A percentile compares a stretch with the other conserved stretches of the same genome.
Conservation (phyloP, 208 protist species). For the Trypanosoma vivax region DNA sequence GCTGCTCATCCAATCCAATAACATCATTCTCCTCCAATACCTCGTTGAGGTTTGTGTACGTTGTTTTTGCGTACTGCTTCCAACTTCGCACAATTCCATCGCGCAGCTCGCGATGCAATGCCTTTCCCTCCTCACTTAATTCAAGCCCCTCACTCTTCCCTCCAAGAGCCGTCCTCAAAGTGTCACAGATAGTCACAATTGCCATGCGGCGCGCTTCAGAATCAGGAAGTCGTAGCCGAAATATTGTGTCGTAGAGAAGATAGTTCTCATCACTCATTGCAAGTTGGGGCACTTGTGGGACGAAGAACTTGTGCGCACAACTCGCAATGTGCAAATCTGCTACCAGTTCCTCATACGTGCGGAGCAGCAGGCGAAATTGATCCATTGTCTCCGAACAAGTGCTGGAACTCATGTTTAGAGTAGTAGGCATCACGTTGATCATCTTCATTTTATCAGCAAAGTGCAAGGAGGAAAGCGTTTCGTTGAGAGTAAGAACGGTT, state of each 20-base stretch:
- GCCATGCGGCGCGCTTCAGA: constrained; percentile 14
- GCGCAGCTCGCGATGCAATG: neutral
- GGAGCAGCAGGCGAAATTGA: constrained; percentile 45
- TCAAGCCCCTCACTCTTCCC: neutral
- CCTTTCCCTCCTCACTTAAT: neutral
- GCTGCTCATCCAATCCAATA: neutral
- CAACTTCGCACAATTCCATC: constrained; percentile 8
- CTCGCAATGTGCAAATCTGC: constrained; percentile 63
- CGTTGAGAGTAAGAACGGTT: constrained; percentile 66
- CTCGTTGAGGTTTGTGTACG: neutral
- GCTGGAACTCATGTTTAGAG: constrained; percentile 22
- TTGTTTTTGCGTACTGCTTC: neutral
- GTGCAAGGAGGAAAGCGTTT: constrained; percentile 83
- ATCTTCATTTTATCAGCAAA: constrained; percentile 91
- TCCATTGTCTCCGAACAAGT: constrained; percentile 34
- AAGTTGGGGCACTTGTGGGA: constrained; percentile 9
- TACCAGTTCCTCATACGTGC: constrained; percentile 53
- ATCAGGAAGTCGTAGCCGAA: constrained; percentile 6
- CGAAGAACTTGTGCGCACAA: constrained; percentile 1
- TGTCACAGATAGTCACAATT: constrained; percentile 23
- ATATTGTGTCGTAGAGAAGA: constrained; percentile 13
- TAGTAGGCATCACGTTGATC: constrained; percentile 49
- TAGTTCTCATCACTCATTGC: constrained; percentile 6
- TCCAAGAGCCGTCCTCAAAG: constrained; percentile 5
- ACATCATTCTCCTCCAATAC: neutral